Evolutionary conservation across 441 rosid species (phyloP), one percentile per base, ranked within the genome.

Genomic region (Metrosideros polymorpha): DNA sequence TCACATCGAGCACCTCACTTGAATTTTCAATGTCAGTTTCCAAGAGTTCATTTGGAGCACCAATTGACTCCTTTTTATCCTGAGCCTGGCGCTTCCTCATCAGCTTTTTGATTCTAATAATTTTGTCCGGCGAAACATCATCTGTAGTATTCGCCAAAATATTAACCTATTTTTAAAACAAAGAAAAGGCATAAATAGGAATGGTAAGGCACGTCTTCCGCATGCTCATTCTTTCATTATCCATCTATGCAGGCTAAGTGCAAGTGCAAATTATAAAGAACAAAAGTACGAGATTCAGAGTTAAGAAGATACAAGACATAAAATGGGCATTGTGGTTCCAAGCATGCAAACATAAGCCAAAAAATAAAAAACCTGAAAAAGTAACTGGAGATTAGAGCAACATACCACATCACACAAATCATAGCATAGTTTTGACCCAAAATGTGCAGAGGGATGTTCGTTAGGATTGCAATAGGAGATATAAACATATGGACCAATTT

Each of bases 81-180:
- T 93, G 93, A 88, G 85, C 92, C 55, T 88, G 92, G 85, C 90
- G 92, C 93, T 91, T 91, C 85, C 89, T 92, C 95, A 97, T 90
- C 83, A 98, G 88, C 92, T 94, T 95, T 87, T 96, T 92, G 86
- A 98, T 92, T 76, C 90, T 93, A 91, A 94, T 94, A 71, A 98
- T 95, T 88, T 98, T 97, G 88, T 94, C 94, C 84, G 93, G 91
- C 42, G 98, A 94, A 77, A 93, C 95, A 89, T 90, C 91, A 89
- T 96, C 98, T 88, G 97, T 92, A 66, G 98, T 89, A 93, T 93
- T 93, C 83, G 94, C 93, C 95, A 98, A 92, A 88, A 97, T 92
- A 91, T 97, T 96, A 88, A 97, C 99, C 99, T 98, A 94, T 89
- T 89, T 89, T 71, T 61, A 88, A 83, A 92, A 89, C 85, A 54